phyloP scores from a whole-genome alignment of 441 rosid genomes.

The Gossypium gossypioides region DNA sequence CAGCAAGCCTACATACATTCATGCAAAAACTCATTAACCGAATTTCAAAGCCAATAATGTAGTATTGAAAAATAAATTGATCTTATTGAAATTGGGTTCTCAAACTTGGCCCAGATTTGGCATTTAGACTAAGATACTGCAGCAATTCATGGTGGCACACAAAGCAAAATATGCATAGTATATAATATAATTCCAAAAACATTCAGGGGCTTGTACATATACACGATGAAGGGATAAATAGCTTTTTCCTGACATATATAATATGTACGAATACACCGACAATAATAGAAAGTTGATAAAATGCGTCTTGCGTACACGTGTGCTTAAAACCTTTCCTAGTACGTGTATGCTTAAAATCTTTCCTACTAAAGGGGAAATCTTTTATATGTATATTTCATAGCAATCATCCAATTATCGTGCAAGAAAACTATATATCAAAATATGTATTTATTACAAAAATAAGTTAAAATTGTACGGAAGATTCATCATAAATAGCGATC shows the following conservation, averaged over 20 bases:
- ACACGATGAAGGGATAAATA: not conserved
- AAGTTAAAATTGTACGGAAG: not conserved
- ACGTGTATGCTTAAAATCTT: not conserved
- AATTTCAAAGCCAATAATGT: not conserved
- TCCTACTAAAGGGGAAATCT: not conserved
- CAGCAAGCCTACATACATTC: not conserved
- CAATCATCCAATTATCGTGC: not conserved
- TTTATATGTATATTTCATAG: not conserved
- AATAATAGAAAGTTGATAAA: not conserved
- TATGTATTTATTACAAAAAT: not conserved
- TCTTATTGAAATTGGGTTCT: not conserved
- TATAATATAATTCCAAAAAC: not conserved
- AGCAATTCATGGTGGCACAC: not conserved
- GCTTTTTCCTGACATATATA: not conserved
- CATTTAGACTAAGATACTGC: not conserved
- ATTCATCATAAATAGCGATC: not conserved
- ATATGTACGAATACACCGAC: not conserved
- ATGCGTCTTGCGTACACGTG: not conserved
- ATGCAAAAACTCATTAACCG: not conserved
- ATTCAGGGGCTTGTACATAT: not conserved
- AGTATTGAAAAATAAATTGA: not conserved
- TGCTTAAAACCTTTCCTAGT: not conserved
- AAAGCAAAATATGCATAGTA: not conserved
- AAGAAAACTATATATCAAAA: not conserved
- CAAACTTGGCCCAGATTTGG: slow-evolving; percentile 4